Percentiles rank a stretch among this genome's conserved stretches.
Conservation (phyloP, 2,329 filamentous ascomycete genomes). For the Beauveria pseudobassiana region DNA sequence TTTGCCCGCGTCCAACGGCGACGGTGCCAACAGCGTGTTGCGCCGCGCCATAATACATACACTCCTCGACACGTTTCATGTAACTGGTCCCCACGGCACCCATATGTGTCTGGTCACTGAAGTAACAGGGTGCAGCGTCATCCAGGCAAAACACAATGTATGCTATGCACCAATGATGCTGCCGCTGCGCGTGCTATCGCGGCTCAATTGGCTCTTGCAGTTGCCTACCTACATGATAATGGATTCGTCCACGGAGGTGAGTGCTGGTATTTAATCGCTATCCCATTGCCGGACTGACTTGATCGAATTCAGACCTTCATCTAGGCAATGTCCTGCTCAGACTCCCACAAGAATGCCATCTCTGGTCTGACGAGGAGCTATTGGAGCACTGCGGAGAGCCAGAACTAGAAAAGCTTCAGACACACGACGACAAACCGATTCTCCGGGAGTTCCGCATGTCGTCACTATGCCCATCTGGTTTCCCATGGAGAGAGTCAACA, state of each 20-base stretch:
- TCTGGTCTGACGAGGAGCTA: constrained; percentile 24
- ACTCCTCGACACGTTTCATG: constrained; percentile 15
- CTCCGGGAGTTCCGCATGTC: neutral
- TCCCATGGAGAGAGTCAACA: neutral
- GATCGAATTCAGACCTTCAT: constrained; percentile 11
- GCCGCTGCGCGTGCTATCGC: constrained; percentile 15
- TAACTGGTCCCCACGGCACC: constrained; percentile 15
- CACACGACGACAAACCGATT: constrained; percentile 15
- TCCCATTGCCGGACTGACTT: neutral
- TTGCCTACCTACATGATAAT: constrained; percentile 18
- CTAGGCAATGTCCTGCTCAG: constrained; percentile 18
- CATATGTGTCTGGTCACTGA: constrained; percentile 16
- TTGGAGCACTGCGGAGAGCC: constrained; percentile 23
- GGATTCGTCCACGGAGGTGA: constrained; percentile 14
- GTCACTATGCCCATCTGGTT: neutral
- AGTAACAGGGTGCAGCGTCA: constrained; percentile 16
- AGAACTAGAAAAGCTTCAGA: constrained; percentile 21
- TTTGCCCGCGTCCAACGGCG: neutral
- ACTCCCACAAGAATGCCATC: constrained; percentile 12
- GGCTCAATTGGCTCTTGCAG: constrained; percentile 17
- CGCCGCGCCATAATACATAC: neutral
- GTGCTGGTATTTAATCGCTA: neutral
- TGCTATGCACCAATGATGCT: constrained; percentile 13
- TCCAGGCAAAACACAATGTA: constrained; percentile 1
- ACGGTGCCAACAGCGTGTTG: neutral